phyloP scores from a whole-genome alignment of 73 alveolate genomes.

The Effrenium voratum region DNA sequence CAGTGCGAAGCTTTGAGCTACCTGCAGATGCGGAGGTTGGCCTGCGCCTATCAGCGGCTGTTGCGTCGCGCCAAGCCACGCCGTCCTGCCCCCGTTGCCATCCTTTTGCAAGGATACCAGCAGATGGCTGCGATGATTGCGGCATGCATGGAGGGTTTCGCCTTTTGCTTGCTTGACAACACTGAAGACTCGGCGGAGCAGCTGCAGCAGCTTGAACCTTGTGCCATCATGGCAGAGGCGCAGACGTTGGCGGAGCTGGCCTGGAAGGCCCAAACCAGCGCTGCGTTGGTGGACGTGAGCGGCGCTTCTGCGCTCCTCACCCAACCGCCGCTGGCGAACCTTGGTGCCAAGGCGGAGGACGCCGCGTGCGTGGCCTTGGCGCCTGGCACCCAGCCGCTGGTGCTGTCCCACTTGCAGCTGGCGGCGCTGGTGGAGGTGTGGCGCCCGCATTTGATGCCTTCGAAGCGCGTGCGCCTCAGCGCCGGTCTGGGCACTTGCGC shows the following conservation, averaged over 20 bases:
- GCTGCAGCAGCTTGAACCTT: no score
- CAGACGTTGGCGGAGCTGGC: no score
- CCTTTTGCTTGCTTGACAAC: background rate
- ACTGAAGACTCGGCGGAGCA: no score
- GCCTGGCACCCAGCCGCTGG: conserved; percentile 13
- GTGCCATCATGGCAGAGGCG: no score
- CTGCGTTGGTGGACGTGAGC: conserved; percentile 7
- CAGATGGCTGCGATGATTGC: conserved; percentile 10
- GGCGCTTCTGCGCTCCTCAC: conserved; percentile 2
- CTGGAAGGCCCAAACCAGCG: no score
- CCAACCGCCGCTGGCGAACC: conserved; percentile 29
- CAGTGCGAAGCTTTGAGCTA: background rate
- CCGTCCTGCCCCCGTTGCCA: background rate
- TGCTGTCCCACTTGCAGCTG: conserved; percentile 2
- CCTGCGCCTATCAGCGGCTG: conserved; percentile 14
- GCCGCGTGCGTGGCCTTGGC: conserved; percentile 40
- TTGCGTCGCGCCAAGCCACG: conserved; percentile 29
- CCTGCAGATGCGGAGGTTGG: conserved; percentile 1
- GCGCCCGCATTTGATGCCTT: no score
- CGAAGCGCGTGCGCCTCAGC: no score
- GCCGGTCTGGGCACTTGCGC: background rate
- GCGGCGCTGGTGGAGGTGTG: no score
- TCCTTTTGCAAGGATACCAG: background rate
- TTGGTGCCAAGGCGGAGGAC: background rate
- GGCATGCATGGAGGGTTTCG: background rate